Evolutionary conservation across 352 stramenopile species (phyloP), one percentile per base, ranked within the genome.

Genomic region (Vaucheria bursata): DNA sequence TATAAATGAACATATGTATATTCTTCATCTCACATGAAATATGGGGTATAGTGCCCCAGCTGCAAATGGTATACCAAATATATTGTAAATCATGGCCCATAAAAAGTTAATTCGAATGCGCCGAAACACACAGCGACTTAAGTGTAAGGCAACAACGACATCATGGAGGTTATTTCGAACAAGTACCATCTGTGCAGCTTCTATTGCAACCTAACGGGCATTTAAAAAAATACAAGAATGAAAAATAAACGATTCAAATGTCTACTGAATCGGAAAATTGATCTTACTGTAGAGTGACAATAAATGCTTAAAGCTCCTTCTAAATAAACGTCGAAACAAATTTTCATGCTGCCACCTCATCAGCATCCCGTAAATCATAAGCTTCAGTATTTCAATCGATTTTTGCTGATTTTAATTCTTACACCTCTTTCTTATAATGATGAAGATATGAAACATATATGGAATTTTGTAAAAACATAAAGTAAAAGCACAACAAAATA

Each of bases 61-160:
- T 8, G 96, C 94, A 6, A 99, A 73, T 0, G 96, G 96, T 34
- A 99, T 97, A 38, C 94, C 87, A 74, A 98, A 83, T 18, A 91
- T 89, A 85, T 99, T 99, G 90, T 99, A 99, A 31, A 93, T 89
- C 25, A 99, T 87, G 0, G 96, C 94, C 93, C 93, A 99, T 34
- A 97, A 85, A 82, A 98, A 98, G 86, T 99, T 99, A 33, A 97
- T 82, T 4, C 90, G 86, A 77, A 99, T 99, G 74, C 95, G 89
- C 76, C 93, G 89, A 85, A 98, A 99, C 64, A 81, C 76, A 49
- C 88, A 93, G 37, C 90, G 88, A 36, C 92, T 94, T 39, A 99
- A 88, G 84, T 99, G 89, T 18, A 99, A 86, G 33, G 95, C 94
- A 1, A 92, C 92, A 79, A 98, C 91, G 12, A 99, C 92, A 79